Base-by-base conservation (phyloP, 139 green algal genomes). In the Coelastrella sp. region DNA sequence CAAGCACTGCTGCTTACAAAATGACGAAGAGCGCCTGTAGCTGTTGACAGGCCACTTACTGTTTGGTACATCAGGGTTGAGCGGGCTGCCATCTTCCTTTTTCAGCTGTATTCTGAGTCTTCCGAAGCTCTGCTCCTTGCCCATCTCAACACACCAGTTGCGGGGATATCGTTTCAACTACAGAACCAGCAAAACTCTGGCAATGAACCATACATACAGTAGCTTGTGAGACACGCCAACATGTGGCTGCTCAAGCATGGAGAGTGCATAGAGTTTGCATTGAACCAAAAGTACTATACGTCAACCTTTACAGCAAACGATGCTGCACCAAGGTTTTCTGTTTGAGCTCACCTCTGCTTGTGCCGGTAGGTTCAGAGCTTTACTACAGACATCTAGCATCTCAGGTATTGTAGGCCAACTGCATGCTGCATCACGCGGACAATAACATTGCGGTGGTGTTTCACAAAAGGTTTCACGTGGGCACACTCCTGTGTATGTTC, bases 131-230 rank as follows among this genome's bases (percentile, higher is more conserved):
- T 5, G 2, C 32, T 71, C 75, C 35, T 71, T 50, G 51, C 75
- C 75, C 2, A 41, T 40, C 35, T 66, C n/a, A 64, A 93, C 50
- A 43, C 88, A 87, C 64, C 88, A 94, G 50, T 95, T 90, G 25
- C 91, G 85, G 5, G 88, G 88, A 79, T 96, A 95, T 0, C 53
- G 75, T 79, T 96, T 96, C 38, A 85, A 60, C 89, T 94, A 64
- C 45, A 85, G 38, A 83, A 68, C 34, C 11, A 34, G 37, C 59
- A 27, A 51, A 23, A 9, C 19, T 19, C 27, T 19, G 30, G 27
- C 35, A 15, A 7, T 9, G 8, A 76, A 37, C 9, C 25, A 21
- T 5, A 48, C 27, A 73, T 73, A 48, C 45, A 57, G 45, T 13
- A n/a, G n/a, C n/a, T n/a, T n/a, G n/a, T n/a, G n/a, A n/a, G n/a